Conservation (phyloP, 1,284 basidiomycete species). For the Naganishia sp. region DNA sequence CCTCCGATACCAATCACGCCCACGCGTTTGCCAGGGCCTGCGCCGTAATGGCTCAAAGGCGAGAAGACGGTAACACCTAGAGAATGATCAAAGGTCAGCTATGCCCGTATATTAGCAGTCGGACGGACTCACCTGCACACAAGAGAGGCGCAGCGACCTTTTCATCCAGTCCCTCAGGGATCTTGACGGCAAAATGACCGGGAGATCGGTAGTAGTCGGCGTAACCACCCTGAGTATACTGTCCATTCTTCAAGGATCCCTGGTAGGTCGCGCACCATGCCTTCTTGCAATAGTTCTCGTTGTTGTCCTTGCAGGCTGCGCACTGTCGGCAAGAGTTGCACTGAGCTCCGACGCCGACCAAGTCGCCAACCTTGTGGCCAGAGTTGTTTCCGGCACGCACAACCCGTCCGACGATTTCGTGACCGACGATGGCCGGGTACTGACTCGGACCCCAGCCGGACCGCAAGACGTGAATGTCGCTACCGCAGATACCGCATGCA, state of each 20-base stretch:
- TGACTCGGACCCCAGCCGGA: slow-evolving; percentile 29
- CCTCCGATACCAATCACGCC: slow-evolving; percentile 36
- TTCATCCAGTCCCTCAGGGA: slow-evolving; percentile 30
- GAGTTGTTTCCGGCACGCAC: slow-evolving; percentile 30
- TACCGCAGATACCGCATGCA: slow-evolving; percentile 34
- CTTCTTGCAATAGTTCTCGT: slow-evolving; percentile 34
- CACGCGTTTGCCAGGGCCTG: slow-evolving; percentile 35
- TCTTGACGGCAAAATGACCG: slow-evolving; percentile 32
- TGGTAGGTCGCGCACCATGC: slow-evolving; percentile 33
- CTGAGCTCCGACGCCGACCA: slow-evolving; percentile 33
- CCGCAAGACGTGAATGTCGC: slow-evolving; percentile 30
- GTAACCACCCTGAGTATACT: slow-evolving; percentile 34
- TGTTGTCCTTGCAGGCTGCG: slow-evolving; percentile 24
- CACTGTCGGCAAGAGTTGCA: slow-evolving; percentile 33
- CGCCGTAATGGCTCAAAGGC: slow-evolving; percentile 43
- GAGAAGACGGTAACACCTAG: slow-evolving; percentile 40
- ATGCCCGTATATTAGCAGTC: not conserved
- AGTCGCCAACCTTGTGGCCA: slow-evolving; percentile 28
- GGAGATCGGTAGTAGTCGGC: slow-evolving; percentile 33
- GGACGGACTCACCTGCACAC: slow-evolving; percentile 41
- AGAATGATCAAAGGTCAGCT: not conserved
- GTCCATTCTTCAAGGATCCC: slow-evolving; percentile 24
- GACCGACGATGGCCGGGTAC: slow-evolving; percentile 34
- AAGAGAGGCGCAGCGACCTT: slow-evolving; percentile 40
- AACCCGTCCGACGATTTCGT: slow-evolving; percentile 32